These are phyloP conservation scores for Penicillium sp. DNA, from an alignment of 2,329 filamentous ascomycete species.

Conservation along the genomic window DNA sequence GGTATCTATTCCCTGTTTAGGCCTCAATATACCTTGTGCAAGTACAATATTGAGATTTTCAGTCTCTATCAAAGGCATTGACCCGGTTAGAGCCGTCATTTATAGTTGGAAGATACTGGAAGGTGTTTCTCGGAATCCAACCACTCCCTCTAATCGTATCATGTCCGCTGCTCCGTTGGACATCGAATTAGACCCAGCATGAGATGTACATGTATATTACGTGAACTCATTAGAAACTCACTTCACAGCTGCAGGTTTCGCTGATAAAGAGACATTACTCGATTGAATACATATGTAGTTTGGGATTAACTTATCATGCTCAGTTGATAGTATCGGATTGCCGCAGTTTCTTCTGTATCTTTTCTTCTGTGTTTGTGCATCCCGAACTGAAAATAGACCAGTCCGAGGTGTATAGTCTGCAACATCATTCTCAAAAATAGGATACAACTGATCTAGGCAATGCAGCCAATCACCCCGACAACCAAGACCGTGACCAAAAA, in stretches of 20 bases:
- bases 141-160: too few species aligned
- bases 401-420: background rate
- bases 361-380: slow-evolving; percentile 1
- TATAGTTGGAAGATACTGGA: too few species aligned
- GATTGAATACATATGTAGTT: background rate
- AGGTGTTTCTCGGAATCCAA: too few species aligned
- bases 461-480: too few species aligned
- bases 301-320: background rate
- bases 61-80: background rate
- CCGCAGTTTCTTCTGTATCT: slow-evolving; percentile 1
- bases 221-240: too few species aligned
- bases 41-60: background rate
- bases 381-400: background rate
- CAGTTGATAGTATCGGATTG: background rate
- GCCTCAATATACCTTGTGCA: background rate
- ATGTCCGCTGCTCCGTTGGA: too few species aligned
- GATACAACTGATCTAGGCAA: background rate
- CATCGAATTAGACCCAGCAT: too few species aligned
- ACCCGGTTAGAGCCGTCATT: background rate
- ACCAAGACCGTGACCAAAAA: too few species aligned
- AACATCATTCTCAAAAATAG: background rate
- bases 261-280: background rate
- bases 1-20: background rate
- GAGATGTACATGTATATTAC: too few species aligned
- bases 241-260: background rate